phyloP scores from a whole-genome alignment of 768 basidiomycete genomes.

The Russula abietina region DNA sequence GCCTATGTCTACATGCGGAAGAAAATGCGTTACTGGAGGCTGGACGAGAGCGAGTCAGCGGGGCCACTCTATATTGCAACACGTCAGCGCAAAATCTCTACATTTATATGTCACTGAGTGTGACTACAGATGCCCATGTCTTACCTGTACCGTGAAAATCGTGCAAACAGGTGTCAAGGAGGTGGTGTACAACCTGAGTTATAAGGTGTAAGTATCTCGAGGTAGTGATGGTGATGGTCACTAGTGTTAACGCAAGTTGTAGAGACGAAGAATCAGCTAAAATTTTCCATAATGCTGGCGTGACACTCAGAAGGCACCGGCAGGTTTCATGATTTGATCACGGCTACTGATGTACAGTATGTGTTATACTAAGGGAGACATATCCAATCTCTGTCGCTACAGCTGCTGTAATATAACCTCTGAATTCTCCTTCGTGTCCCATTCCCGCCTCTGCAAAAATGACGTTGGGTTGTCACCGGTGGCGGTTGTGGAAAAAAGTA shows the following conservation, averaged over 20 bases:
- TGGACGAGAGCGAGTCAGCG: conserved; percentile 81
- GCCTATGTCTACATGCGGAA: conserved; percentile 94
- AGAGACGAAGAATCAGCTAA: conserved; percentile 79
- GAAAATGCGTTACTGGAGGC: conserved; percentile 96
- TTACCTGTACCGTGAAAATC: conserved; percentile 96
- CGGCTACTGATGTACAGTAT: background rate
- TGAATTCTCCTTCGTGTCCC: conserved; percentile 52
- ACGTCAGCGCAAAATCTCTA: conserved; percentile 53
- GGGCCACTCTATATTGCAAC: conserved; percentile 93
- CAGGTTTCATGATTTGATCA: conserved; percentile 33
- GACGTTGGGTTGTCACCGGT: conserved; percentile 37
- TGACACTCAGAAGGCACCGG: conserved; percentile 68
- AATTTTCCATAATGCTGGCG: conserved; percentile 75
- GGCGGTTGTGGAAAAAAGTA: conserved; percentile 50
- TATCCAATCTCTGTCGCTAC: background rate
- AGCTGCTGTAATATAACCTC: conserved; percentile 23
- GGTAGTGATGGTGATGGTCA: background rate
- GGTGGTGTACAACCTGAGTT: conserved; percentile 91
- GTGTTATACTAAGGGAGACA: background rate
- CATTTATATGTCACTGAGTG: conserved; percentile 11
- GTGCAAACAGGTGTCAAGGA: conserved; percentile 89
- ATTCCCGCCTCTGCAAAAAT: conserved; percentile 51
- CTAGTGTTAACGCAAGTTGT: conserved; percentile 10
- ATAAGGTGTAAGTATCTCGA: conserved; percentile 71
- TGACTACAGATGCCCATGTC: conserved; percentile 79